A percentile compares a stretch with the other conserved stretches of the same genome.
These are phyloP conservation scores for Sarocladium oryzae DNA, from an alignment of 2,329 filamentous ascomycete species.

Conservation along the genomic window DNA sequence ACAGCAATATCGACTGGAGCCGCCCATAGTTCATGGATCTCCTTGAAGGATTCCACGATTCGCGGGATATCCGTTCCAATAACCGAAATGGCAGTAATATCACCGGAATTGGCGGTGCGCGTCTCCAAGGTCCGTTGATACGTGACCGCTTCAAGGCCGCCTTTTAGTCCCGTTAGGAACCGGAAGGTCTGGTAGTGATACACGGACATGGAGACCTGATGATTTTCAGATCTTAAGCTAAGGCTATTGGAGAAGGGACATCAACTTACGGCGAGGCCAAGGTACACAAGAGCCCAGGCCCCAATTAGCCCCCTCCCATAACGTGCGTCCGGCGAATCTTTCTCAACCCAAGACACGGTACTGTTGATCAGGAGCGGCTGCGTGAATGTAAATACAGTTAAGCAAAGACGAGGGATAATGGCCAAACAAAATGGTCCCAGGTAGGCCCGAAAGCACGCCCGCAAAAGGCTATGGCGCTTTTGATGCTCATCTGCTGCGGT, in stretches of 20 bases:
- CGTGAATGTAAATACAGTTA: slow-evolving; percentile 21
- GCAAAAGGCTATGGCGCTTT: not conserved
- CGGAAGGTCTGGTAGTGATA: not conserved
- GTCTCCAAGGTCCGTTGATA: slow-evolving; percentile 6
- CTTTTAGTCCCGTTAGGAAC: not conserved
- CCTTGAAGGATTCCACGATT: slow-evolving; percentile 14
- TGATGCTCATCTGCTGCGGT: not conserved
- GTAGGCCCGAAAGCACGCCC: slow-evolving; percentile 12
- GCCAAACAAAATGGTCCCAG: slow-evolving; percentile 14
- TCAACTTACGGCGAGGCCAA: too few relatives aligned
- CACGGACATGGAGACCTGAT: not conserved
- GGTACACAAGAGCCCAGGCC: too few relatives aligned
- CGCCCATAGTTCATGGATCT: slow-evolving; percentile 24
- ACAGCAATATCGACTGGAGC: slow-evolving; percentile 20
- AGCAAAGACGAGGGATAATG: slow-evolving; percentile 19
- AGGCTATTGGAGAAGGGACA: not conserved
- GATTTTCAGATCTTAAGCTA: too few relatives aligned
- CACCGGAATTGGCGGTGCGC: slow-evolving; percentile 18
- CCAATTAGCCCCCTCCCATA: not conserved
- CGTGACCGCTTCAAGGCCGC: slow-evolving; percentile 9
- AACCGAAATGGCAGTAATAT: slow-evolving; percentile 22
- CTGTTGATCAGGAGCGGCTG: slow-evolving; percentile 24
- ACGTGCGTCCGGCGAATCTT: not conserved
- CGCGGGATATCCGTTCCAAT: slow-evolving; percentile 29
- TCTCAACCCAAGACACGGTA: slow-evolving; percentile 16